Base-by-base conservation (phyloP, 352 stramenopile species). In the Pythium utonaiense region DNA sequence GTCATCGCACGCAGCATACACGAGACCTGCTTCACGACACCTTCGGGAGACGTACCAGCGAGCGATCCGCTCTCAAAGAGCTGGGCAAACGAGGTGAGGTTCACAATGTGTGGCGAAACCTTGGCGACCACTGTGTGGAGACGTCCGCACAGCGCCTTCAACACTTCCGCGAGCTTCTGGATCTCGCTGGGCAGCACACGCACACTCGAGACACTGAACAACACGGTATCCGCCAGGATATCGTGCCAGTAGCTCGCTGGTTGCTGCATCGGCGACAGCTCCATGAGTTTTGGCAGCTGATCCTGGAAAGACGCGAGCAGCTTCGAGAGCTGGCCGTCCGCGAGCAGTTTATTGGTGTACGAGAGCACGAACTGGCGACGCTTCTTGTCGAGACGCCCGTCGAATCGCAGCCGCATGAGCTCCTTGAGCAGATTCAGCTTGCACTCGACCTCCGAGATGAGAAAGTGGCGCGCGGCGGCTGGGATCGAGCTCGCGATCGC, bases 101-200 rank as follows among this genome's bases (percentile, higher is more conserved):
- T 93, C 22, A 93, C 80, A 62, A 93, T 90, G 58, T 93, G 80
- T 48, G 83, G 80, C 24, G 85, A 89, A 6, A 94, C 78, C 58
- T 89, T 88, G 1, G 80, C 67, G 30, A 91, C 77, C 22, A 77
- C 72, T 1, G 66, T 52, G 44, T 91, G 78, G 8, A 92, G 62
- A 5, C 78, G 80, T 34, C 66, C 64, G 56, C 79, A 89, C 9
- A 92, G 67, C 49, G 69, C 70, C 59, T 87, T 74, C 5, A 91
- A 56, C 24, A 86, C 61, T 49, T 77, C 54, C 0, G 65, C 79
- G 31, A 91, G 64, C 56, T 78, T 62, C 36, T 77, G 68, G 28
- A 88, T 70, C 62, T 94, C 85, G 17, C 72, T 57, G 3, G 81
- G 71, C 51, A 79, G 53, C 57, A 76, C 65, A 21, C 78, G 64